Evolutionary conservation across 257 asterid genomes (phyloP).

Genomic region (Fraxinus americana): DNA sequence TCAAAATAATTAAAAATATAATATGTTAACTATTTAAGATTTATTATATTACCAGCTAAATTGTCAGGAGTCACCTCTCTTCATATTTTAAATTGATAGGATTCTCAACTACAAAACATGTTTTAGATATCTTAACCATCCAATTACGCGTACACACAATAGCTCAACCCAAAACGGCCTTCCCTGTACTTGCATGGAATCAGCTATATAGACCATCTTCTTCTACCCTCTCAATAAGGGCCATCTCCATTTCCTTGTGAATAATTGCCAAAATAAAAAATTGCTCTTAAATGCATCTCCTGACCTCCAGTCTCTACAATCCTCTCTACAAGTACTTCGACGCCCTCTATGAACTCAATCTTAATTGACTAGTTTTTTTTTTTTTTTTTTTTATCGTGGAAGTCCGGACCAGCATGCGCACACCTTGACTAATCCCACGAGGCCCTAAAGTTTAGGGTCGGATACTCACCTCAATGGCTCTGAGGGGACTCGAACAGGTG

Average conservation of each 20-base stretch:
- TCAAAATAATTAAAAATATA: no score
- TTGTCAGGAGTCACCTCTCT: not conserved
- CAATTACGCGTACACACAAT: not conserved
- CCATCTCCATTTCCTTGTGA: not conserved
- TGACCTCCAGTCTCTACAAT: not conserved
- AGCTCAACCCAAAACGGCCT: not conserved
- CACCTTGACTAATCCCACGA: no score
- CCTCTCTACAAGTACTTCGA: not conserved
- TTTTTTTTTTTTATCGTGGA: no score
- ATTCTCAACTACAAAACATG: not conserved
- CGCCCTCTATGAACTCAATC: not conserved
- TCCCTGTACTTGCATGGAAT: not conserved
- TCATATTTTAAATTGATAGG: not conserved
- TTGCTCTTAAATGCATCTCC: not conserved
- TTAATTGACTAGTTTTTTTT: no score
- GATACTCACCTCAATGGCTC: no score
- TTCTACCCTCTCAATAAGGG: not conserved
- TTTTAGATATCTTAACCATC: not conserved
- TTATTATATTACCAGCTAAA: not conserved
- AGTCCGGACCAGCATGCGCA: no score
- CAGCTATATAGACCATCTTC: not conserved
- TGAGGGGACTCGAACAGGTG: no score
- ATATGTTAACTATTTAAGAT: no score
- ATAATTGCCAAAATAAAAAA: not conserved
- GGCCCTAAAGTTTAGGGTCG: no score